Base-by-base conservation (phyloP, 2,329 filamentous ascomycete species). In the Aureobasidium sp. region DNA sequence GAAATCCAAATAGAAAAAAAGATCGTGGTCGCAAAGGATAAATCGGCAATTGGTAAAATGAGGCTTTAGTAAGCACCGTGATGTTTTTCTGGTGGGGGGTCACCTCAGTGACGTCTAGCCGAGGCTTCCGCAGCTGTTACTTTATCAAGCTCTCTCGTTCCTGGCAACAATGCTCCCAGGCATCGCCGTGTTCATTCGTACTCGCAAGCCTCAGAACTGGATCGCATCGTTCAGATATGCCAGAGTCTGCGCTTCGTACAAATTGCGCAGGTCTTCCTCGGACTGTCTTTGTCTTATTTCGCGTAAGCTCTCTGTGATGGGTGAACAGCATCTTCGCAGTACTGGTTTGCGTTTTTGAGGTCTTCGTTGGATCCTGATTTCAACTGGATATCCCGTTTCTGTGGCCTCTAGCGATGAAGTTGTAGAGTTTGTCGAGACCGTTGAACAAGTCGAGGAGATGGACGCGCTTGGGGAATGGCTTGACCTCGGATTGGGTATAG, bases 221-320 rank as follows among this genome's bases (percentile, higher is more conserved):
- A 66, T 64, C 16, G 55, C 55, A 30, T 63, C 65, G 27, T 70
- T 66, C n/a, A 72, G 62, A 55, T 72, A 72, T 3, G 67, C 65
- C n/a, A 68, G 42, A 11, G 70, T 71, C 61, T 71, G 70, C 25
- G 64, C 60, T 62, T 73, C 71, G 50, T 73, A 73, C 21, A 70
- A 59, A 9, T 59, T 62, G 44, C 69, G 67, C 34, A 73, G 62
- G 42, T 63, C 61, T 58, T 69, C 69, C 30, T 72, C 71, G 3
- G 70, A 72, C 29, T 69, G 61, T 55, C 66, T 65, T 10, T 67
- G 62, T n/a, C 69, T 61, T 25, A 72, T 63, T 13, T 72, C 69
- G 34, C 71, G 67, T 30, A 73, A 61, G 8, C 69, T 59, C 27
- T 50, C 61, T 11, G 29, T 50, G 27, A 65, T 64, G 3, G 70